Conservation (phyloP, 116 monocot genomes). For the Phalaenopsis hybrid region DNA sequence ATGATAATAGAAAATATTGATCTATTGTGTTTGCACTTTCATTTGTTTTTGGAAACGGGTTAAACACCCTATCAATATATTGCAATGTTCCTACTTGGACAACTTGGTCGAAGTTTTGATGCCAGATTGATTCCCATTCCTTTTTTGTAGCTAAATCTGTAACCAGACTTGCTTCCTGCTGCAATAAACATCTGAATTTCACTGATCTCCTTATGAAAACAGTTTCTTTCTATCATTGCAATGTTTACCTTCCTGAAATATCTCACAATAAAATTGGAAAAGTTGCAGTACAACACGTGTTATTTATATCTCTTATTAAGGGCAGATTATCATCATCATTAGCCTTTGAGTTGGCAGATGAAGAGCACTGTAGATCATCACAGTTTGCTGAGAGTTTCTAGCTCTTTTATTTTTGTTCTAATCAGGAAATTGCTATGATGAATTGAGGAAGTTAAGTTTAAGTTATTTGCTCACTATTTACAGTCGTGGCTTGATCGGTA, state of each 20-base stretch:
- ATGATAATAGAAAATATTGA: not conserved
- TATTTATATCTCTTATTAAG: not conserved
- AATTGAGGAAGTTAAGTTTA: not conserved
- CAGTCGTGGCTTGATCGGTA: conserved; percentile 64
- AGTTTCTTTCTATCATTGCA: too few relatives aligned
- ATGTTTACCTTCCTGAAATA: not conserved
- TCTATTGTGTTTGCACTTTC: not conserved
- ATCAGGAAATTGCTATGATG: not conserved
- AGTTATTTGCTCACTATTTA: conserved; percentile 1
- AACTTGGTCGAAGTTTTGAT: not conserved
- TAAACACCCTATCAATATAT: not conserved
- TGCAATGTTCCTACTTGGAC: not conserved
- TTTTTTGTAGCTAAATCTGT: not conserved
- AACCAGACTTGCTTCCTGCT: not conserved
- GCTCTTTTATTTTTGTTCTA: not conserved
- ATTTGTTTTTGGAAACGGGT: not conserved
- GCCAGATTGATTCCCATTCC: not conserved
- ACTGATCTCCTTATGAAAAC: too few relatives aligned
- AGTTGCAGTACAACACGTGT: not conserved
- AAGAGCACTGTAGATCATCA: not conserved
- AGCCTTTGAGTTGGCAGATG: not conserved
- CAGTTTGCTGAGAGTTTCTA: not conserved
- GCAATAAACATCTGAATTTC: too few relatives aligned
- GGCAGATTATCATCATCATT: not conserved
- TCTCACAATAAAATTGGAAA: too few relatives aligned